Evolutionary conservation across 2,329 filamentous ascomycete genomes (phyloP).

Genomic region (Exserohilum turcica): DNA sequence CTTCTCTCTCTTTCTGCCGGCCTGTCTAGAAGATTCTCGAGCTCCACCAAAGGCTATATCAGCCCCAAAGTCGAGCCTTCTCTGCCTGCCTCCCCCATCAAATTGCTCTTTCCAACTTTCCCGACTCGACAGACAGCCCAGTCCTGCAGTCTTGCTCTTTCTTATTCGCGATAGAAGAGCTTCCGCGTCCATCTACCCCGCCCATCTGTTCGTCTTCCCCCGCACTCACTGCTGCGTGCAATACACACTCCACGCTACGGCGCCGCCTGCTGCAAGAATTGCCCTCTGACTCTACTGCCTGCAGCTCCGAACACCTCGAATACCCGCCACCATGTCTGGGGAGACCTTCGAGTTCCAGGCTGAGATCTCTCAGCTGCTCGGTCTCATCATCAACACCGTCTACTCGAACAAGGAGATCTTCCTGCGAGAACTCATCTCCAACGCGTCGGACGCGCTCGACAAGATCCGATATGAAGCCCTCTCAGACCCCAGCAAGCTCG

Average conservation of each 20-base stretch:
- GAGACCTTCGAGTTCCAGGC: constrained; percentile 99
- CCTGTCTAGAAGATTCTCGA: constrained; percentile 48
- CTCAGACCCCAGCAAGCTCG: constrained; percentile 96
- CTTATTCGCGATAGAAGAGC: constrained; percentile 27
- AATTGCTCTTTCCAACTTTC: constrained; percentile 28
- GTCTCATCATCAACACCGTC: constrained; percentile 99
- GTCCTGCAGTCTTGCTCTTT: constrained; percentile 32
- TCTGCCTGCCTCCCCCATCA: constrained; percentile 28
- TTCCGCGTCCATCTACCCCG: constrained; percentile 24
- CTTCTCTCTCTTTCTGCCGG: constrained; percentile 43
- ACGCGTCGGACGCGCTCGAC: constrained; percentile 98
- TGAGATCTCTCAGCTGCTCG: constrained; percentile 99
- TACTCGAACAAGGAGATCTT: constrained; percentile 99
- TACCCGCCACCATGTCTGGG: constrained; percentile 68
- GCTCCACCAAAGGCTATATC: constrained; percentile 43
- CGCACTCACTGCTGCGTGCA: constrained; percentile 14
- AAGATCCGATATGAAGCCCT: constrained; percentile 99
- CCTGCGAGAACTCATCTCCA: constrained; percentile 97
- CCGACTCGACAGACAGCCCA: constrained; percentile 24
- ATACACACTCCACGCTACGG: constrained; percentile 12
- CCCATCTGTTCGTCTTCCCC: constrained; percentile 25
- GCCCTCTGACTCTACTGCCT: constrained; percentile 13
- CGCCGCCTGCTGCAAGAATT: constrained; percentile 1
- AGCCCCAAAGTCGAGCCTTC: constrained; percentile 33
- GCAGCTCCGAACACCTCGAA: constrained; percentile 25